Base-by-base conservation (phyloP, 495 filamentous ascomycete genomes). In the Letharia columbiana region DNA sequence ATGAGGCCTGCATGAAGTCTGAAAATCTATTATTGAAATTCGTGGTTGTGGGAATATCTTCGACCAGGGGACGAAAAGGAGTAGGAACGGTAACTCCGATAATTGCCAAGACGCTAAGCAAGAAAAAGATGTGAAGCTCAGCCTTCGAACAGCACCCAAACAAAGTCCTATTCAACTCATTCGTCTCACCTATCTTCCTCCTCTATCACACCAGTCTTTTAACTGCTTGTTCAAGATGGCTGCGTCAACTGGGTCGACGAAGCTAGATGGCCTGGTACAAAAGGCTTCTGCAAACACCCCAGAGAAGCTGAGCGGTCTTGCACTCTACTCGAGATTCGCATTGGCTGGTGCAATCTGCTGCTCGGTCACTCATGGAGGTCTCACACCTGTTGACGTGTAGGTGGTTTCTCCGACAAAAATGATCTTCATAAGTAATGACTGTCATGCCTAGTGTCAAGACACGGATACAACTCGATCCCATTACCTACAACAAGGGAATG, bases 351-450 rank as follows among this genome's bases (percentile, higher is more conserved):
- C 91, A 70, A 81, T 95, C 80, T 96, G 92, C 87, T 96, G 92
- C 78, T 90, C 90, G 73, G 82, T 96, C 79, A 96, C 92, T 71
- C 92, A 96, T 82, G 92, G 92, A 73, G 86, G 83, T 73, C 84
- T 96, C 75, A 96, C 92, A 64, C 92, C 92, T 71, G 89, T 96
- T 74, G 92, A 96, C 87, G 92, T 96, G 92, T 96, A 91, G 81
- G 92, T 87, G 65, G n/a, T 54, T 63, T 59, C 12, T 54, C 13
- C 42, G 10, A 61, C 2, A 39, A 28, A 40, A 12, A n/a, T 56
- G 18, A 54, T 12, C 20, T 4, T 31, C 57, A 39, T 23, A 20
- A 31, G 52, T 65, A 12, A 70, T 44, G 12, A 71, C 77, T 62
- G 76, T 75, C n/a, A 20, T 70, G 70, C 76, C 8, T 28, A 95